Base-by-base conservation (phyloP, 169 alveolate genomes). In the Theileria equi region DNA sequence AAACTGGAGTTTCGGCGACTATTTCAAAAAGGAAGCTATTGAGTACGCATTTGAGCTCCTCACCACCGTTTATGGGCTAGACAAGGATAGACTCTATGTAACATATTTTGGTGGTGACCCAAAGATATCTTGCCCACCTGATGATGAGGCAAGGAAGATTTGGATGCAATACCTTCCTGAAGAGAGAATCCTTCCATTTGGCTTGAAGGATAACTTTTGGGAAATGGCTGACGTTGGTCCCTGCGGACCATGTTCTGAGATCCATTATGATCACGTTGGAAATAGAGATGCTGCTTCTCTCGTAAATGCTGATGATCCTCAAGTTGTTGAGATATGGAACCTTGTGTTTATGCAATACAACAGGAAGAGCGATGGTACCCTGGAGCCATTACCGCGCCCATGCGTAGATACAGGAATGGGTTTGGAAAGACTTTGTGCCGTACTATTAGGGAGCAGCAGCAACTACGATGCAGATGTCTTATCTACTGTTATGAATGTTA, bases 211-310 rank as follows among this genome's bases (percentile, higher is more conserved):
- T 25, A 95, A 95, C 80, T 95, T 95, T 86, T 95, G 98, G 98
- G 98, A 95, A 88, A 95, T 95, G 98, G 98, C 96, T 2, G 98
- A 95, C 64, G 91, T 96, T 2, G 98, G 98, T 21, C 98, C 98
- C 8, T 95, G 98, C 54, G 98, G 98, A 10, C 98, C 98, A 2
- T 95, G 98, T 76, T 78, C 97, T n/a, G 98, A 95, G 76, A 90
- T 95, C 28, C 98, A 95, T 88, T 95, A 84, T 69, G 98, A 95
- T 71, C 81, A 94, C 44, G 36, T 72, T 8, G 97, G 97, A 0
- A 88, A 89, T 34, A 81, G 98, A 3, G 97, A 94, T 70, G 97
- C 97, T 5, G 74, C 95, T 5, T 41, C 58, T 35, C 60, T 94
- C 66, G 98, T 95, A 45, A 95, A 95, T 63, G 88, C 77, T 66